Base-by-base conservation (phyloP, 768 basidiomycete genomes). In the Tricholoma matsutake region DNA sequence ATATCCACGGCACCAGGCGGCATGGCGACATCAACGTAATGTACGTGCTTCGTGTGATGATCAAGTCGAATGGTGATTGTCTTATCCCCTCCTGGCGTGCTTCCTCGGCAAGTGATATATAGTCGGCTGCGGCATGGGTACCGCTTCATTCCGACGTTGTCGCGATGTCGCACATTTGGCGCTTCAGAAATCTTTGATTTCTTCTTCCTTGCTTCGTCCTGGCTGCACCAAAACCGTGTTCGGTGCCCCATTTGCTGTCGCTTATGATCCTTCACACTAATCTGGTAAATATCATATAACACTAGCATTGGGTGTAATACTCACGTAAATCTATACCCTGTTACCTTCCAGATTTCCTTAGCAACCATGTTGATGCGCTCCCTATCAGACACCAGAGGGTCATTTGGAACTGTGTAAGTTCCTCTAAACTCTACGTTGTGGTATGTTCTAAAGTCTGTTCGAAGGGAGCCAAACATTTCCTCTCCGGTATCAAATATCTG, bases 181-280 rank as follows among this genome's bases (percentile, higher is more conserved):
- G 22, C 22, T 25, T 25, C 22, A 25, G 22, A 25, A 25, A 25
- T 25, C 3, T 25, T 25, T 25, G 3, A 25, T 25, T 25, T 25
- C 22, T 25, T 25, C 22, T 25, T 25, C 22, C 22, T 25, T 25
- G 22, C 22, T 25, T 25, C 3, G 22, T 25, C 22, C 22, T 25
- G 22, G 22, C 22, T 25, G 22, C 22, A 25, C 64, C 65, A 68
- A 29, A 56, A 56, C 11, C 61, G 64, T 3, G 64, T 68, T 45
- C 60, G 65, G 51, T 71, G 64, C n/a, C 71, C 71, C 13, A 9
- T 61, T 60, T 67, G 61, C 22, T 65, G 51, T 51, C 67, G 22
- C 22, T 25, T 25, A 25, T 25, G 22, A 25, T 25, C 22, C 22
- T 25, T 25, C 22, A 25, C 22, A n/a, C 69, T 71, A 54, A 57